These are phyloP conservation scores for Tuber aestivum DNA, from an alignment of 495 filamentous ascomycete species.

Conservation along the genomic window DNA sequence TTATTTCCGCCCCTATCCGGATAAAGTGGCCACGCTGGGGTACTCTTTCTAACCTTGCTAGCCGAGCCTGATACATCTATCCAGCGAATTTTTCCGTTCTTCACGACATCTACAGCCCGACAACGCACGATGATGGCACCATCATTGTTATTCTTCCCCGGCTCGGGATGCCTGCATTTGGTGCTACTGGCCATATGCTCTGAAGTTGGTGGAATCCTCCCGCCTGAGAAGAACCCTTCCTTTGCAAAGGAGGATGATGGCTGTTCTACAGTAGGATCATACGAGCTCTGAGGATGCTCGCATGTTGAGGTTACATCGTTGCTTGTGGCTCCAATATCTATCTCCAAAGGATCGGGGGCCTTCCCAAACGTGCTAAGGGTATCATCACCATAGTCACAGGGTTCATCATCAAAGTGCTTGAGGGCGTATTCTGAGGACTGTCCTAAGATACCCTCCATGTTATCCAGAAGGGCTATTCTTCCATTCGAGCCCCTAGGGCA, in stretches of 20 bases:
- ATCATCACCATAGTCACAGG: background rate
- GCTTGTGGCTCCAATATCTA: background rate
- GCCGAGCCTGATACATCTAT: background rate
- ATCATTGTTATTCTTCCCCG: background rate
- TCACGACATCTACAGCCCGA: background rate
- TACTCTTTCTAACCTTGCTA: background rate
- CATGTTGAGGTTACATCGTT: background rate
- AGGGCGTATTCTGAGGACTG: background rate
- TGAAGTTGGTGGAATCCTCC: background rate
- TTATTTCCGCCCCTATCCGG: background rate
- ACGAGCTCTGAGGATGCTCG: background rate
- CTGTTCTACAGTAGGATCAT: background rate
- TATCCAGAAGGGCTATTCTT: background rate
- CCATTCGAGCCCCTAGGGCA: background rate
- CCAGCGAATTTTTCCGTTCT: background rate
- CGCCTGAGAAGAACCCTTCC: background rate
- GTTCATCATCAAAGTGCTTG: background rate
- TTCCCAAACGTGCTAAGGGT: background rate
- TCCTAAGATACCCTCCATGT: background rate
- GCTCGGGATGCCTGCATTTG: background rate
- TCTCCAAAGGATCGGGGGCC: background rate
- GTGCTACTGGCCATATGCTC: background rate
- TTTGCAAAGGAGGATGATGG: background rate
- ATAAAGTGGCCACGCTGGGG: background rate
- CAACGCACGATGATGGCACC: background rate